Evolutionary conservation across 1,284 basidiomycete genomes (phyloP).

Genomic region (Heliocybe sulcata): DNA sequence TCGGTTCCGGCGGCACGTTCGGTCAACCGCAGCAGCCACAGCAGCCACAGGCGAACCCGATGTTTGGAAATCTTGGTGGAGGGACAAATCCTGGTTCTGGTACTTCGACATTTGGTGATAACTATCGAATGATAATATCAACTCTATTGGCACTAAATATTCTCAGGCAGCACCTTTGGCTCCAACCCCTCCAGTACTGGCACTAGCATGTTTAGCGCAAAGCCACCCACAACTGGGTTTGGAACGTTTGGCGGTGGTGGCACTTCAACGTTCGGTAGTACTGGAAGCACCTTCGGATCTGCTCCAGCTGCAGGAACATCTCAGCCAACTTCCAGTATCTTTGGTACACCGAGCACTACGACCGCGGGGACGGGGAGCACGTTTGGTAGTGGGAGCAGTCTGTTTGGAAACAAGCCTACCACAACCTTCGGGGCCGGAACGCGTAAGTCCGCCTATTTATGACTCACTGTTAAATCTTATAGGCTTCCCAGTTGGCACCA

Average conservation of each 20-base stretch:
- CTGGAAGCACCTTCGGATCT: slow-evolving; percentile 23
- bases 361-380: slow-evolving; percentile 11
- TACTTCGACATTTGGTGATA: slow-evolving; percentile 53
- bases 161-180: background rate
- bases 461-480: slow-evolving; percentile 5
- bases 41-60: slow-evolving; percentile 65
- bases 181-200: background rate
- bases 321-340: slow-evolving; percentile 14
- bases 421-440: slow-evolving; percentile 23
- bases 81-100: slow-evolving; percentile 23
- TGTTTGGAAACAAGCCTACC: slow-evolving; percentile 34
- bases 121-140: slow-evolving; percentile 9
- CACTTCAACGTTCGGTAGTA: slow-evolving; percentile 30
- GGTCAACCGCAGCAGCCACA: slow-evolving; percentile 40
- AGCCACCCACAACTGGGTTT: slow-evolving; percentile 45
- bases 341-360: slow-evolving; percentile 17
- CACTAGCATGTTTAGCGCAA: background rate
- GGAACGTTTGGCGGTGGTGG: slow-evolving; percentile 50
- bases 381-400: slow-evolving; percentile 32
- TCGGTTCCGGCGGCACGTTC: slow-evolving; percentile 37
- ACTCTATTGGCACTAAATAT: too few relatives aligned
- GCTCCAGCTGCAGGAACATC: slow-evolving; percentile 15
- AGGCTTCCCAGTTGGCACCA: slow-evolving; percentile 16
- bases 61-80: slow-evolving; percentile 59
- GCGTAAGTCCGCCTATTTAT: slow-evolving; percentile 14